Evolutionary conservation across 2,329 filamentous ascomycete species (phyloP).

Genomic region (Diaporthe sp.): DNA sequence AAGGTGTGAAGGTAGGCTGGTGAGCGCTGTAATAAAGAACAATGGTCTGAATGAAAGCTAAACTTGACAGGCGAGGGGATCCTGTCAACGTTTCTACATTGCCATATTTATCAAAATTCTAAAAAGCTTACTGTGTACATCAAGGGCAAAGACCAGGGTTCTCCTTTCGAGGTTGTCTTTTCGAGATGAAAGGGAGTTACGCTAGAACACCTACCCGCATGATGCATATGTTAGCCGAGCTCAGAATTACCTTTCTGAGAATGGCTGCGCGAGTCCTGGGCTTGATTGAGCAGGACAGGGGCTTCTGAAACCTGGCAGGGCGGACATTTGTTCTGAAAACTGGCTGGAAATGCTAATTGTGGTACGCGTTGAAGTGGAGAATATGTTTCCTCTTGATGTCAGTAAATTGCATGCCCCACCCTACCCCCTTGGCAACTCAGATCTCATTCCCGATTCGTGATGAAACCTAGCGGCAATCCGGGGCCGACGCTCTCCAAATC

Average conservation of each 20-base stretch:
- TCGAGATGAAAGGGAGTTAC: background rate
- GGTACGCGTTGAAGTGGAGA: background rate
- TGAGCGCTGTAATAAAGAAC: background rate
- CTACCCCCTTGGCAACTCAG: background rate
- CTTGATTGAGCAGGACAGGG: background rate
- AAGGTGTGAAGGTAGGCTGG: background rate
- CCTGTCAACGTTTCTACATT: background rate
- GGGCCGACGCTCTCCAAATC: background rate
- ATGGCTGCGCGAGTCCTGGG: background rate
- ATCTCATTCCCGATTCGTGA: background rate
- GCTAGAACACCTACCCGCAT: background rate
- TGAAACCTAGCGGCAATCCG: background rate
- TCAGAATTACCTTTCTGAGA: background rate
- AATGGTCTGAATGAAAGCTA: background rate
- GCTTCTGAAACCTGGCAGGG: background rate
- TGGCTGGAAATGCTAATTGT: background rate
- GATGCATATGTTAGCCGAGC: background rate
- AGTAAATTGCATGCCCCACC: constrained; percentile 3
- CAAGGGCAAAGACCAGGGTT: background rate
- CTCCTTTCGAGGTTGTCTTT: background rate
- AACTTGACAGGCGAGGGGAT: background rate
- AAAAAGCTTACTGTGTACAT: too few species aligned
- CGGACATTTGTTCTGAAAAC: background rate
- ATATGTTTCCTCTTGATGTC: background rate
- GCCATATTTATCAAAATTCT: background rate